phyloP scores from a whole-genome alignment of 2,329 filamentous ascomycete genomes.

The Coniochaeta sp. region DNA sequence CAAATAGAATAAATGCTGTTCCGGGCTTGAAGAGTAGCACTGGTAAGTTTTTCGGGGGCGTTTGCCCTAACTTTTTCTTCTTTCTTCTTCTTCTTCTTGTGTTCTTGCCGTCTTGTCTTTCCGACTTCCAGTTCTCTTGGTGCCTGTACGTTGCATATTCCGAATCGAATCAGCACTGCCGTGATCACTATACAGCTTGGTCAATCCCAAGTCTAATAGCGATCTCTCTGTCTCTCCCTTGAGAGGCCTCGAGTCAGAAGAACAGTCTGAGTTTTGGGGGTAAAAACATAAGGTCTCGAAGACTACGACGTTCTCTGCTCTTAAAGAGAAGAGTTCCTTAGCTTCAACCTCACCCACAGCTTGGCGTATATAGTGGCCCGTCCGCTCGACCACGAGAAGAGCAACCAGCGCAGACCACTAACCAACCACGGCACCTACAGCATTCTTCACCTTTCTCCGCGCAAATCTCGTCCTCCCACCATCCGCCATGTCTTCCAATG shows the following conservation, averaged over 20 bases:
- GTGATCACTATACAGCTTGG: background rate
- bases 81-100: background rate
- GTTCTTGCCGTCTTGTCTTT: constrained; percentile 5
- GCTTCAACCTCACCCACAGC: background rate
- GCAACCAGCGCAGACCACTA: background rate
- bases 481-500: constrained; percentile 53
- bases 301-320: too few relatives aligned
- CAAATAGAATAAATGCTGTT: constrained; percentile 47
- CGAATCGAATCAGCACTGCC: background rate
- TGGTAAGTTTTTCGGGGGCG: constrained; percentile 35
- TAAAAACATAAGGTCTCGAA: too few relatives aligned
- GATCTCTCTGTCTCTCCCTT: background rate
- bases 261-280: background rate
- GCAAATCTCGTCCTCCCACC: constrained; percentile 67
- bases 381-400: background rate
- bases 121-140: background rate
- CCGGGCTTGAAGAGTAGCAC: constrained; percentile 52
- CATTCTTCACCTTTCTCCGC: constrained; percentile 75
- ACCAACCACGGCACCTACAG: constrained; percentile 32
- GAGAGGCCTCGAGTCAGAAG: background rate
- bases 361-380: background rate
- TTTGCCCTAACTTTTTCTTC: background rate
- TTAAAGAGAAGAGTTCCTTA: background rate
- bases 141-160: background rate
- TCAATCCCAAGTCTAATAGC: background rate